Evolutionary conservation across 2,329 filamentous ascomycete species (phyloP), one percentile per base, ranked within the genome.

Genomic region (Sarocladium kiliense): DNA sequence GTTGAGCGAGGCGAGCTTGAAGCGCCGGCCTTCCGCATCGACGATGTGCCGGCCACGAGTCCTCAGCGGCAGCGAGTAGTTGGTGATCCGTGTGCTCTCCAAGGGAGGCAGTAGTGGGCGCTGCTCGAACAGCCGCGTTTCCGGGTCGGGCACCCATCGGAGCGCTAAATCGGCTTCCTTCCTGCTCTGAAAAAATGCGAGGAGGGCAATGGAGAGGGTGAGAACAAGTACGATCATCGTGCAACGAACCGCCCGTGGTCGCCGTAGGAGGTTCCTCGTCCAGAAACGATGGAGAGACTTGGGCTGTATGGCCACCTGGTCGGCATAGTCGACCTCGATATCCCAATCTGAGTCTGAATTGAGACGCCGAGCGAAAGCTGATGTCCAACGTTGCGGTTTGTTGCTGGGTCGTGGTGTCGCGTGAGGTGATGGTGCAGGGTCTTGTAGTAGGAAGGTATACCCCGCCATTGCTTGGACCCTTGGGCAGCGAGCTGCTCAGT

Each of bases 1-100:
- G 69, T 88, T 88, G 63, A 87, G 74, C 19, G 81, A 84, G 18
- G 80, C 71, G 7, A 89, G 74, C 70, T 84, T 85, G 68, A 84
- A 82, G 27, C 82, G 77, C 27, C 76, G 73, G 37, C 78, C 80
- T 1, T 71, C 63, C 9, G 74, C 69, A 68, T 88, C 85, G 54
- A 87, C 75, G 26, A 88, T 76, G 59, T 86, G 65, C 42, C 85
- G 77, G 5, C 85, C 85, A 26, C 69, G 67, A 1, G 85, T 84
- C 53, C 75, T 77, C 41, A 88, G 71, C 16, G 85, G 85, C 42
- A 86, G 74, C 45, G 69, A 64, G 66, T 80, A 86, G 25, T 70
- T 69, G 18, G 69, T 55, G 57, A 82, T 75, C 58, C 71, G 71
- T 11, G 70, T 70, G 41, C 71, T 63, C 47, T 74, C 65, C 32